These are phyloP conservation scores for Calonectria montana DNA, from an alignment of 2,329 filamentous ascomycete species.

Conservation along the genomic window DNA sequence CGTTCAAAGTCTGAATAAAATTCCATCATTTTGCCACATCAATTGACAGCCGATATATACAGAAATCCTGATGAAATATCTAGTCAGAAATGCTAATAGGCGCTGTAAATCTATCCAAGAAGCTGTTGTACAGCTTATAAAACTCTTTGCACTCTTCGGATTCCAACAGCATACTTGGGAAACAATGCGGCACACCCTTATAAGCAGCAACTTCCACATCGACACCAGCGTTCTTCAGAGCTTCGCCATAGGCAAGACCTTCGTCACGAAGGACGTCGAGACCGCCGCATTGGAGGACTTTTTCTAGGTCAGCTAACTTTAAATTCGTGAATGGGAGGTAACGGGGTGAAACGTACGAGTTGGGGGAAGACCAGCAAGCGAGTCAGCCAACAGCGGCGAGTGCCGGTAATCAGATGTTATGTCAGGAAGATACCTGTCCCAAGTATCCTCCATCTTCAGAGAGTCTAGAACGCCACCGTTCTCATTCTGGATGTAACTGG, in stretches of 20 bases:
- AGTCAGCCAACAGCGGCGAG: constrained; percentile 35
- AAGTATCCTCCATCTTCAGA: constrained; percentile 19
- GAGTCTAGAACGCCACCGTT: constrained; percentile 22
- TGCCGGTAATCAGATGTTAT: constrained; percentile 28
- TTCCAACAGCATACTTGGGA: constrained; percentile 14
- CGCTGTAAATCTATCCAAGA: neutral
- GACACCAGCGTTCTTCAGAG: constrained; percentile 22
- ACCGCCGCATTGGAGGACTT: constrained; percentile 37
- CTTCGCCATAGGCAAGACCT: constrained; percentile 33
- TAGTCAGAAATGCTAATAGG: neutral
- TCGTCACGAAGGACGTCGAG: constrained; percentile 36
- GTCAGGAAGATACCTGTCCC: constrained; percentile 25
- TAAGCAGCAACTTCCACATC: constrained; percentile 32
- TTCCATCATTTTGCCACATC: no score
- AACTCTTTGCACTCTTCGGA: constrained; percentile 3
- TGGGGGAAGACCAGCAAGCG: constrained; percentile 28
- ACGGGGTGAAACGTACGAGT: constrained; percentile 21
- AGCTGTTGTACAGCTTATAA: constrained; percentile 19
- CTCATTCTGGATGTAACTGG: constrained; percentile 36
- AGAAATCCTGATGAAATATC: neutral
- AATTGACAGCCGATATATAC: no score
- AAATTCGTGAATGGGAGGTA: rapidly evolving
- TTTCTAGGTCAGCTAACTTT: neutral
- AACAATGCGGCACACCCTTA: constrained; percentile 39
- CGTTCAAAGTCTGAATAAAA: no score